Evolutionary conservation across 345 rosid genomes (phyloP).

Genomic region (Erysimum cheiranthoides): DNA sequence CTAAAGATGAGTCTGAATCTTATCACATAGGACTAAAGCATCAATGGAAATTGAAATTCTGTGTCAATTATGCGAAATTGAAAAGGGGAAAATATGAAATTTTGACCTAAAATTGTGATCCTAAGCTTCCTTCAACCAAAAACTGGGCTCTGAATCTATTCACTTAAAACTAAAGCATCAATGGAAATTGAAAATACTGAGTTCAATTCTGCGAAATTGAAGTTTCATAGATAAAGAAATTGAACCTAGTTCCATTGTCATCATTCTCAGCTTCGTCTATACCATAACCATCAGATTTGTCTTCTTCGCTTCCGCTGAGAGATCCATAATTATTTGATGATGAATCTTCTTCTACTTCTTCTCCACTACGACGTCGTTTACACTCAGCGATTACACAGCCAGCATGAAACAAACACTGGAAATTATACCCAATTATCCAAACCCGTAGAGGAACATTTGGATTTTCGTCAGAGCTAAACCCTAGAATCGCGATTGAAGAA

Average conservation of each 20-base stretch:
- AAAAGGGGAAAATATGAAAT: no score
- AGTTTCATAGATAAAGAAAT: neutral
- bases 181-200: no score
- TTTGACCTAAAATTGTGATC: no score
- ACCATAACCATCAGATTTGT: slow-evolving; percentile 48
- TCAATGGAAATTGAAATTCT: no score
- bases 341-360: slow-evolving; percentile 1
- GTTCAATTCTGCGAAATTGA: no score
- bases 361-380: slow-evolving; percentile 46
- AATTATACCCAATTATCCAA: slow-evolving; percentile 70
- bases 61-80: no score
- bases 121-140: no score
- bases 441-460: slow-evolving; percentile 72
- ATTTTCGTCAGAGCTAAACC: slow-evolving; percentile 57
- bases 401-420: slow-evolving; percentile 74
- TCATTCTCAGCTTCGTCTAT: slow-evolving; percentile 42
- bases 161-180: no score
- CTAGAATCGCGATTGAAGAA: slow-evolving; percentile 55
- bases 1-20: no score
- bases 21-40: no score
- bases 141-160: no score
- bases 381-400: slow-evolving; percentile 66
- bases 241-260: slow-evolving; percentile 60
- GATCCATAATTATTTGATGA: neutral
- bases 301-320: slow-evolving; percentile 43